Evolutionary conservation across 352 stramenopile species (phyloP), one percentile per base, ranked within the genome.

Genomic region (Globisporangium cederbergense): DNA sequence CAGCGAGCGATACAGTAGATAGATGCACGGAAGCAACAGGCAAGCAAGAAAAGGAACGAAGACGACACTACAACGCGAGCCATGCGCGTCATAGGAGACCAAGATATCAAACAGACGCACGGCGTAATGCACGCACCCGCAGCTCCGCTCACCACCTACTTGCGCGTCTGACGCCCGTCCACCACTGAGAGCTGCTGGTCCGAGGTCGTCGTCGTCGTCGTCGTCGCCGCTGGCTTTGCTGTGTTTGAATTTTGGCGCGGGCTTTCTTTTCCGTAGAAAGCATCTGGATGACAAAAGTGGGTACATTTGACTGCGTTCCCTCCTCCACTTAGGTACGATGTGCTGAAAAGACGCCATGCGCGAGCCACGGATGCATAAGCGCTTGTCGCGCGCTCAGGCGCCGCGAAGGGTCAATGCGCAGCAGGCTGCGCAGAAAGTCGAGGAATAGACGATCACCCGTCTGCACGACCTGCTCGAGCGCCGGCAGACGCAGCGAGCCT

Each of bases 361-460:
- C 71, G 43, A 94, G 74, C 80, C 83, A 94, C 16, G 81, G 73
- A 42, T 93, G 86, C 32, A 68, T 50, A 52, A 93, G 66, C 51
- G 86, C 83, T 55, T 86, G 67, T 11, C 65, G 50, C 0, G 83
- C 86, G n/a, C 79, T 82, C 36, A 83, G 52, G 6, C 86, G 82
- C 46, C 57, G 53, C 28, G 58, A 57, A 16, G 86, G 86, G 60
- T 95, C 78, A 52, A 93, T 88, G 62, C 83, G 74, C 59, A 95
- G 66, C 20, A 95, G 58, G n/a, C 68, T 62, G 34, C 73, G 77
- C 30, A 95, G 65, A 67, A 95, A 93, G 46, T 77, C 72, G 40
- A 95, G 62, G 51, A 95, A 91, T 28, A 83, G 64, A 1, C 40
- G 52, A 51, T 95, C 82, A 28, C 71, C 72, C 1, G 83, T 88